Evolutionary conservation across 805 yeast species (phyloP).

Genomic region (Kodamaea jinghongensis): DNA sequence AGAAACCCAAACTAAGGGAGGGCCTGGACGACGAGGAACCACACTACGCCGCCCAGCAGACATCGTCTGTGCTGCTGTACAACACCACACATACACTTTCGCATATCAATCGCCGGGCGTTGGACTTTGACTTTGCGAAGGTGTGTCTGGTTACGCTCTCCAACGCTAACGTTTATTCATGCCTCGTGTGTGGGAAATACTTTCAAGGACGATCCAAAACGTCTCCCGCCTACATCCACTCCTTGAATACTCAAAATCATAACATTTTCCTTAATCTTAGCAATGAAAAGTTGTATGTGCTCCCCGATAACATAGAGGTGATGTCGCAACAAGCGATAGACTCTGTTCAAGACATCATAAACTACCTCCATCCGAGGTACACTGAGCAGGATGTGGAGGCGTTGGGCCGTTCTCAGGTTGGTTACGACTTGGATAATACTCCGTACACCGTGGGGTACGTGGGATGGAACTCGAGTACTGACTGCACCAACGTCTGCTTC

Average conservation of each 20-base stretch:
- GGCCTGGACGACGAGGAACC: background rate
- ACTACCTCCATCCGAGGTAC: slow-evolving; percentile 53
- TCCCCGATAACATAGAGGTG: slow-evolving; percentile 62
- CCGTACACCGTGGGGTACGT: slow-evolving; percentile 61
- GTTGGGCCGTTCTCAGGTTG: slow-evolving; percentile 20
- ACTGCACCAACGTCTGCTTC: slow-evolving; percentile 56
- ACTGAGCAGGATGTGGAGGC: slow-evolving; percentile 26
- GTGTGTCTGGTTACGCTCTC: slow-evolving; percentile 63
- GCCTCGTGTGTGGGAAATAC: slow-evolving; percentile 72
- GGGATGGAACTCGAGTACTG: slow-evolving; percentile 55
- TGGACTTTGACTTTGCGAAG: slow-evolving; percentile 71
- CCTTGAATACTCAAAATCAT: slow-evolving; percentile 55
- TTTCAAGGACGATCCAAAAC: slow-evolving; percentile 61
- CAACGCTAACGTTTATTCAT: slow-evolving; percentile 62
- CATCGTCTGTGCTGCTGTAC: too few relatives aligned
- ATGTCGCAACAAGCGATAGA: slow-evolving; percentile 20
- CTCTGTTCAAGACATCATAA: slow-evolving; percentile 49
- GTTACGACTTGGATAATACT: slow-evolving; percentile 34
- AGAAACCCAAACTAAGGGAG: too few relatives aligned
- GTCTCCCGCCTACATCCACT: slow-evolving; percentile 69
- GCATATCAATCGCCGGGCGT: slow-evolving; percentile 35
- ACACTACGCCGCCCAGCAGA: slow-evolving; percentile 27
- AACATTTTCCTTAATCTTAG: slow-evolving; percentile 59
- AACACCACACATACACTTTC: too few relatives aligned
- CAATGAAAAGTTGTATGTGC: slow-evolving; percentile 46